Evolutionary conservation across 2,329 filamentous ascomycete genomes (phyloP), one percentile per base, ranked within the genome.

Genomic region (Didymella sp.): DNA sequence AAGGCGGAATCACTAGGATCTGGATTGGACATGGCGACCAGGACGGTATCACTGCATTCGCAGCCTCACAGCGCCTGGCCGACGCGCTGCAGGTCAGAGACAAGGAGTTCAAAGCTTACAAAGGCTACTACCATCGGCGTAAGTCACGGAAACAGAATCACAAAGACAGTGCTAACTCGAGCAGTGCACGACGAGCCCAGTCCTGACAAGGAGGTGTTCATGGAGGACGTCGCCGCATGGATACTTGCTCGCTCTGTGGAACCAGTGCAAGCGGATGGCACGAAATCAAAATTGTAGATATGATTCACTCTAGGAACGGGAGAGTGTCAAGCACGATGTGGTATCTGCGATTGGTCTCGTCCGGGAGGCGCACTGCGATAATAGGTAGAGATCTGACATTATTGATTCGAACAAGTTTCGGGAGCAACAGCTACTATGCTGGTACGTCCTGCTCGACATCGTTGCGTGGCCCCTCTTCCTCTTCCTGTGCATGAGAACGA

Each of bases 21-120:
- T 89, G 89, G 82, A 74, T 96, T 27, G 84, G 85, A 0, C 92
- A 96, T 76, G 93, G 93, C 7, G 89, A 87, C n/a, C 81, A 72
- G 3, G 93, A 97, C 74, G 81, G 81, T 67, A 84, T 89, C 27
- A 89, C 89, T 42, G 87, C 85, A 73, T 90, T 85, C 65, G 78
- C 84, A 8, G 86, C 85, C 2, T 87, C 85, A 54, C 85, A 86
- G 77, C 81, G 78, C 55, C 90, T 89, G 76, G 85, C 87, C 58
- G 84, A 88, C 21, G 69, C 76, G 62, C 78, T 83, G 24, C 75
- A 78, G 46, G 79, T 89, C 6, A 78, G 82, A 65, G 91, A 96
- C 74, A 89, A 87, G 70, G 84, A 83, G 61, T 87, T 91, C 71
- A 89, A 86, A 79, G 77, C 81, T 19, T 96, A 95, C 73, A 85